Percentiles rank a stretch among this genome's conserved stretches.
These are phyloP conservation scores for Penicillium rolfsii DNA, from an alignment of 2,329 filamentous ascomycete genomes.

Conservation along the genomic window DNA sequence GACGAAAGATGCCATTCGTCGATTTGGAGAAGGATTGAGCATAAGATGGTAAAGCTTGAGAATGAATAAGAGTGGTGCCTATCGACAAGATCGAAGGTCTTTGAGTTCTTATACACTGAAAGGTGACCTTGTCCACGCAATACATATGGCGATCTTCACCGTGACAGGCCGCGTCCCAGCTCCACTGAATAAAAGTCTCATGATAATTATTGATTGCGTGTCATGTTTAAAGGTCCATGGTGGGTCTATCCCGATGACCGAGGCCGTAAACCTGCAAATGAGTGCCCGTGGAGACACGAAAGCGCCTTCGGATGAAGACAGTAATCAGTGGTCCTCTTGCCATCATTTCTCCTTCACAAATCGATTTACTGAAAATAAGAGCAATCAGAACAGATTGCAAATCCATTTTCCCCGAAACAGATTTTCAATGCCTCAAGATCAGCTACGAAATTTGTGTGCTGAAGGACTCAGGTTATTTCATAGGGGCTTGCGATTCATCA, in stretches of 20 bases:
- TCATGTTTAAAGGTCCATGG: neutral
- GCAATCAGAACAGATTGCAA: neutral
- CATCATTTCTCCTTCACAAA: neutral
- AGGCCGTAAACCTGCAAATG: neutral
- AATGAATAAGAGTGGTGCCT: neutral
- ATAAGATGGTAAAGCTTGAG: neutral
- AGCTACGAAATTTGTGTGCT: neutral
- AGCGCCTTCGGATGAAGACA: slow-evolving; percentile 5
- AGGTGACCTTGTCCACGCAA: neutral
- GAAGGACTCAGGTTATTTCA: neutral
- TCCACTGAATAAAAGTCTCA: neutral
- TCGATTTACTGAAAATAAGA: neutral
- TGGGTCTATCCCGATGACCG: neutral
- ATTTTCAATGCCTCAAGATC: neutral
- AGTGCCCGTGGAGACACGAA: slow-evolving; percentile 6
- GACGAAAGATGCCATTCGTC: slow-evolving; percentile 13
- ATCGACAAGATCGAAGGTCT: neutral
- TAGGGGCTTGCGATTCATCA: neutral
- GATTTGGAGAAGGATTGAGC: neutral
- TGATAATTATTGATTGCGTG: neutral
- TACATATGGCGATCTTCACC: neutral
- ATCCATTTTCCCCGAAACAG: too few species aligned
- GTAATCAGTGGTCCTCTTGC: neutral
- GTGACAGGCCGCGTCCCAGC: neutral
- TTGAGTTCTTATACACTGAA: neutral